These are phyloP conservation scores for Cladosporium sp. DNA, from an alignment of 2,329 filamentous ascomycete genomes.

Conservation along the genomic window DNA sequence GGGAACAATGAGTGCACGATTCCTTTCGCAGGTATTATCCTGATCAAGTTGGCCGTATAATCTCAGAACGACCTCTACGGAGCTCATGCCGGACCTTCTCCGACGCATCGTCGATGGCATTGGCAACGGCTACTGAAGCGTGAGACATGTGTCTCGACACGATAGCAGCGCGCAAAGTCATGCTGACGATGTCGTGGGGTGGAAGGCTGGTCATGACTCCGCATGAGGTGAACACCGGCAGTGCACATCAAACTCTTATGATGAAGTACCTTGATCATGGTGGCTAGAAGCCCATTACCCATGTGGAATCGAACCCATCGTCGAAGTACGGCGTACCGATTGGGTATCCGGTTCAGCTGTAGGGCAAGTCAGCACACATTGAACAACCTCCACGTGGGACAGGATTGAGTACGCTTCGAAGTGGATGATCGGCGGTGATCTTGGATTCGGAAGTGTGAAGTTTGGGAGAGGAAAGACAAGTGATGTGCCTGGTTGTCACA, in stretches of 20 bases:
- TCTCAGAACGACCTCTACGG: conserved; percentile 63
- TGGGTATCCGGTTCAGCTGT: conserved; percentile 2
- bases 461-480: conserved; percentile 13
- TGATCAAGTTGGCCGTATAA: conserved; percentile 96
- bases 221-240: conserved; percentile 23
- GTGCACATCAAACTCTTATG: conserved; percentile 21
- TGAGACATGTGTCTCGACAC: conserved; percentile 17
- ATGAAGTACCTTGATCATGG: conserved; percentile 22
- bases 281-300: conserved; percentile 15
- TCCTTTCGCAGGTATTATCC: conserved; percentile 99
- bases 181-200: conserved; percentile 13
- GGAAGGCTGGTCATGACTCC: conserved; percentile 12
- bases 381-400: not conserved
- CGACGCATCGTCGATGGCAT: conserved; percentile 18
- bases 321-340: conserved; percentile 18
- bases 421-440: not conserved
- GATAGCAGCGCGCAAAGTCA: conserved; percentile 9
- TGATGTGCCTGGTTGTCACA: not conserved
- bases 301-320: conserved; percentile 22
- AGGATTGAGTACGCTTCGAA: conserved; percentile 15
- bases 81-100: conserved; percentile 27
- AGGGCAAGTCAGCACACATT: conserved; percentile 1
- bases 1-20: conserved; percentile 70
- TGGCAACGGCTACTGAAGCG: conserved; percentile 4
- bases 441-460: not conserved